A percentile compares a stretch with the other conserved stretches of the same genome.
Evolutionary conservation across 2,329 filamentous ascomycete species (phyloP).

Genomic region (Penicillium thymicola): DNA sequence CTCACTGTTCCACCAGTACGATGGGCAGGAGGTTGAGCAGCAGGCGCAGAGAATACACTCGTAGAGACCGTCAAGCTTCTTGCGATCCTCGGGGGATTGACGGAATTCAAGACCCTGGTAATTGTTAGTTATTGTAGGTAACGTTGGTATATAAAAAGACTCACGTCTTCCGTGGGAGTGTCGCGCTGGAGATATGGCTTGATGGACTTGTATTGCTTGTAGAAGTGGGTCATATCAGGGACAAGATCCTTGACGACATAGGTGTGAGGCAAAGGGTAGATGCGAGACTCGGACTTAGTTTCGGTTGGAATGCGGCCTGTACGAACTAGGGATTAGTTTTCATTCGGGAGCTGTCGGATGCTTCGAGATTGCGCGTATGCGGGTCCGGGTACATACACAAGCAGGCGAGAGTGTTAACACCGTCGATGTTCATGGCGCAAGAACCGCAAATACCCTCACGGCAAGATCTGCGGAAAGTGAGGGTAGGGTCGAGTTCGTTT

Average conservation of each 20-base stretch:
- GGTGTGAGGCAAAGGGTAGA: constrained; percentile 97
- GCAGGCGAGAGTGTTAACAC: constrained; percentile 95
- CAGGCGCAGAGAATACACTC: constrained; percentile 99
- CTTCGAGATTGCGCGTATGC: not conserved
- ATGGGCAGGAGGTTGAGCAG: constrained; percentile 99
- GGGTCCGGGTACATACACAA: constrained; percentile 68
- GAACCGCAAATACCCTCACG: constrained; percentile 97
- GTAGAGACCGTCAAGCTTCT: constrained; percentile 96
- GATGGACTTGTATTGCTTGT: constrained; percentile 99
- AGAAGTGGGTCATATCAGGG: constrained; percentile 95
- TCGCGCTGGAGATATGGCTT: constrained; percentile 96
- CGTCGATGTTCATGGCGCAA: constrained; percentile 99
- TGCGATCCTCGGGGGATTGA: constrained; percentile 86
- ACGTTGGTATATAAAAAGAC: constrained; percentile 37
- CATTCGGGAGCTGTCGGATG: not conserved
- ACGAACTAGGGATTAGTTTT: constrained; percentile 14
- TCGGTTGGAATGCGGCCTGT: constrained; percentile 90
- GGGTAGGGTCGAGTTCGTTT: constrained; percentile 95
- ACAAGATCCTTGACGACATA: constrained; percentile 99
- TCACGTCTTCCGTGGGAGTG: constrained; percentile 76
- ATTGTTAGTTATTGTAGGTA: not conserved
- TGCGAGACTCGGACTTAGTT: constrained; percentile 74
- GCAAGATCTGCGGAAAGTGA: constrained; percentile 94
- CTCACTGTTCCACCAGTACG: constrained; percentile 99
- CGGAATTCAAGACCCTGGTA: constrained; percentile 82